phyloP scores from a whole-genome alignment of 495 filamentous ascomycete species.

The Penicillium lagena region DNA sequence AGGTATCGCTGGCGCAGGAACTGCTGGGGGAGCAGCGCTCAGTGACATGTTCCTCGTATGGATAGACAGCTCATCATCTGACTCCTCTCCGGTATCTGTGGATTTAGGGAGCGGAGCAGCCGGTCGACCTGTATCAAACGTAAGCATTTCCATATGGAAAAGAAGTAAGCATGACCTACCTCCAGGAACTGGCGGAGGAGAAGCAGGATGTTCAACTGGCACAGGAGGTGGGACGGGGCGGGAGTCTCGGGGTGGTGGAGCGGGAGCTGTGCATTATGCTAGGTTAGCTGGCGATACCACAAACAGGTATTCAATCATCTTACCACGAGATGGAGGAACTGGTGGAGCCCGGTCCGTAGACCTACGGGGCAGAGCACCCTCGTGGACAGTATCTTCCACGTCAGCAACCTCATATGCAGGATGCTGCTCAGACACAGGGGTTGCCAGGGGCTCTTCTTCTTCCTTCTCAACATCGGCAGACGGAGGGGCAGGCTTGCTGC shows the following conservation, averaged over 20 bases:
- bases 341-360: conserved; percentile 42
- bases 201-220: conserved; percentile 56
- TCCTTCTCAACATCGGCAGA: conserved; percentile 34
- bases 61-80: conserved; percentile 88
- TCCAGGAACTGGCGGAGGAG: conserved; percentile 63
- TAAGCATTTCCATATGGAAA: conserved; percentile 22
- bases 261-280: conserved; percentile 22
- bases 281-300: conserved; percentile 1
- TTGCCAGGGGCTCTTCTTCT: conserved; percentile 28
- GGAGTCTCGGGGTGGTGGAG: conserved; percentile 25
- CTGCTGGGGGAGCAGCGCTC: conserved; percentile 35
- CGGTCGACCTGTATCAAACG: conserved; percentile 44
- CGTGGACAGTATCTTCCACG: conserved; percentile 49
- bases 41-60: conserved; percentile 45
- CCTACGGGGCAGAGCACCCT: conserved; percentile 37
- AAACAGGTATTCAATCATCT: not conserved
- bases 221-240: conserved; percentile 50
- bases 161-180: conserved; percentile 43
- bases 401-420: conserved; percentile 50
- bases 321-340: conserved; percentile 47
- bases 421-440: conserved; percentile 38
- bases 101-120: conserved; percentile 43
- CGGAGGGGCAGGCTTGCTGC: conserved; percentile 28
- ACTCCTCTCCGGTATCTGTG: conserved; percentile 73
- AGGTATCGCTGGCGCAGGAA: conserved; percentile 38